Conservation (phyloP, 331 rosid species). For the Rosa hybrid region DNA sequence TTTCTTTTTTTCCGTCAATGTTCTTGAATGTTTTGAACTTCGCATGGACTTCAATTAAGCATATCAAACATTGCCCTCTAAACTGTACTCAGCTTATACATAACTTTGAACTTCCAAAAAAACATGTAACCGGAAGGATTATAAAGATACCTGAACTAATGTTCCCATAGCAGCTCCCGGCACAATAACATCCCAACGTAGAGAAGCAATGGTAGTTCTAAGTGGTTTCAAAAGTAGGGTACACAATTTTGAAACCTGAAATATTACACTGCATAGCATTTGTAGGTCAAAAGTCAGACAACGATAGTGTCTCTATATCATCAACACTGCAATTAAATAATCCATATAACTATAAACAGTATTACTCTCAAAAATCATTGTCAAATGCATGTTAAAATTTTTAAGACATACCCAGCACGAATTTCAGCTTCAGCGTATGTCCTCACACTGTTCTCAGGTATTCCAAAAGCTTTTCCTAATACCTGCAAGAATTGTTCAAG, state of each 20-base stretch:
- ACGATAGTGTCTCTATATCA: slow-evolving; percentile 15
- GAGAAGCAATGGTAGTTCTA: slow-evolving; percentile 78
- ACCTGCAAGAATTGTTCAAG: slow-evolving; percentile 45
- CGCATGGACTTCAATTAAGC: background rate
- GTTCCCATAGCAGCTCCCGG: slow-evolving; percentile 84
- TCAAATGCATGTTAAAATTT: background rate
- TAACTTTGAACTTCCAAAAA: background rate
- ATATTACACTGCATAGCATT: slow-evolving; percentile 68
- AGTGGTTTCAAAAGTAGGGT: slow-evolving; percentile 83
- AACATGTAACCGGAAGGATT: background rate
- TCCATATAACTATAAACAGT: background rate
- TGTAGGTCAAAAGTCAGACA: slow-evolving; percentile 29
- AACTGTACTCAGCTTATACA: background rate
- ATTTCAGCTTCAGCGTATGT: slow-evolving; percentile 96
- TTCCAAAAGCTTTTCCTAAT: slow-evolving; percentile 84
- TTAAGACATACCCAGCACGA: slow-evolving; percentile 73
- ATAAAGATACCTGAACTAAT: slow-evolving; percentile 65
- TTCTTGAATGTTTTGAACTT: slow-evolving; percentile 1
- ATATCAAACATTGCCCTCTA: too few relatives aligned
- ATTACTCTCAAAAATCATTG: background rate
- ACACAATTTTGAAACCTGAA: slow-evolving; percentile 95
- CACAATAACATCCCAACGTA: slow-evolving; percentile 98
- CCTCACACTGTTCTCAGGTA: slow-evolving; percentile 83
- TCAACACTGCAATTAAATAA: slow-evolving; percentile 5
- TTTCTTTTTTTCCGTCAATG: background rate